Evolutionary conservation across 2,329 filamentous ascomycete genomes (phyloP).

Genomic region (Paramyrothecium sp.): DNA sequence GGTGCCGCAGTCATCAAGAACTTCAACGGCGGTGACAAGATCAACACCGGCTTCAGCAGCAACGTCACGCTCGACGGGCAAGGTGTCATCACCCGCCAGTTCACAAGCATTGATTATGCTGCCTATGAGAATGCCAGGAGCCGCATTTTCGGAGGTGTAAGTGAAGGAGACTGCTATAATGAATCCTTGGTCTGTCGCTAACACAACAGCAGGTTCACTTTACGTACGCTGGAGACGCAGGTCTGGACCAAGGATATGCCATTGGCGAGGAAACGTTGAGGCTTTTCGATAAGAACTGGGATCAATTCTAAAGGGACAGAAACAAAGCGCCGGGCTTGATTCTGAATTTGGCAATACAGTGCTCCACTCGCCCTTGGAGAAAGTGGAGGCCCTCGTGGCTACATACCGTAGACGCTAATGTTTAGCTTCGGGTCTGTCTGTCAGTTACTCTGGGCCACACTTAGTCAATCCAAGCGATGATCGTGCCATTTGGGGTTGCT

Average conservation of each 20-base stretch:
- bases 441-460: too few species aligned
- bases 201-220: not conserved
- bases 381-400: too few species aligned
- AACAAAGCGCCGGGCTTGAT: too few species aligned
- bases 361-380: too few species aligned
- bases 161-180: not conserved
- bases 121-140: constrained; percentile 6
- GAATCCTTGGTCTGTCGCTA: not conserved
- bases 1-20: constrained; percentile 5
- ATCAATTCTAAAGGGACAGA: not conserved
- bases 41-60: constrained; percentile 7
- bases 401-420: too few species aligned
- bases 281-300: constrained; percentile 1
- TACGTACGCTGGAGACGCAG: not conserved
- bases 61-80: constrained; percentile 9
- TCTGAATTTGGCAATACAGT: too few species aligned
- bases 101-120: constrained; percentile 6
- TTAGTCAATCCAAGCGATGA: too few species aligned
- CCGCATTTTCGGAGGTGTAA: constrained; percentile 2
- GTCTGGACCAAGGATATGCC: not conserved
- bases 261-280: not conserved
- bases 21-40: constrained; percentile 8
- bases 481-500: too few species aligned
- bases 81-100: constrained; percentile 11
- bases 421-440: too few species aligned